Evolutionary conservation across 805 yeast species (phyloP).

Genomic region (Saccharomycopsis sp.): DNA sequence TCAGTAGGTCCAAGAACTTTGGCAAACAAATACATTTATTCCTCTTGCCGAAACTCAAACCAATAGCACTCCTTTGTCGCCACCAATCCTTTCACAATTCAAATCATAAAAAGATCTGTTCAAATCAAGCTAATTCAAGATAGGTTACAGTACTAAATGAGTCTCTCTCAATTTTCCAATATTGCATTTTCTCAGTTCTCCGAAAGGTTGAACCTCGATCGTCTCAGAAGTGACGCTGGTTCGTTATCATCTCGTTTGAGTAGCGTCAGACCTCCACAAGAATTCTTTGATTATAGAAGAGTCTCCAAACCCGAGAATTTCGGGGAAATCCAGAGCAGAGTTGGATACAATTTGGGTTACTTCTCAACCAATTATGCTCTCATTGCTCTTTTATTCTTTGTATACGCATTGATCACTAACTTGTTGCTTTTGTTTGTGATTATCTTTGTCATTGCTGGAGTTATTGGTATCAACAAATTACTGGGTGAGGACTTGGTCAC

Average conservation of each 20-base stretch:
- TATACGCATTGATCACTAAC: constrained; percentile 85
- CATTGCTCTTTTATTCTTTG: constrained; percentile 59
- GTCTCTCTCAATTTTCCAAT: constrained; percentile 23
- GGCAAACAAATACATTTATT: no score
- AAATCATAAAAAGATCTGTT: background rate
- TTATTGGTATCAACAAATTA: constrained; percentile 68
- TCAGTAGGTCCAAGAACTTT: no score
- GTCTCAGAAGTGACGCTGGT: constrained; percentile 39
- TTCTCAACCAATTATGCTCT: constrained; percentile 80
- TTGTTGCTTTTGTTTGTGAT: constrained; percentile 76
- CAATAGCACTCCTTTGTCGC: no score
- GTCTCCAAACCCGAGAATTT: constrained; percentile 85
- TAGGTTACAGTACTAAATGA: constrained; percentile 4
- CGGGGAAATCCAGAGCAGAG: constrained; percentile 82
- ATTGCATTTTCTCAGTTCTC: constrained; percentile 32
- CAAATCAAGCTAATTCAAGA: background rate
- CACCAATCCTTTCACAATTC: no score
- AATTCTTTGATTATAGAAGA: constrained; percentile 85
- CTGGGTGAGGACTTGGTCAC: constrained; percentile 76
- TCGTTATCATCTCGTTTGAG: constrained; percentile 56
- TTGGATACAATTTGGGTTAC: constrained; percentile 76
- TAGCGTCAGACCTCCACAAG: constrained; percentile 80
- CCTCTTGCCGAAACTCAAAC: no score
- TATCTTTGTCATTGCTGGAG: constrained; percentile 60
- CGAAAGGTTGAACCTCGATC: constrained; percentile 43